Base-by-base conservation (phyloP, 164 flowering plant genomes). In the Tetracentron sinense region DNA sequence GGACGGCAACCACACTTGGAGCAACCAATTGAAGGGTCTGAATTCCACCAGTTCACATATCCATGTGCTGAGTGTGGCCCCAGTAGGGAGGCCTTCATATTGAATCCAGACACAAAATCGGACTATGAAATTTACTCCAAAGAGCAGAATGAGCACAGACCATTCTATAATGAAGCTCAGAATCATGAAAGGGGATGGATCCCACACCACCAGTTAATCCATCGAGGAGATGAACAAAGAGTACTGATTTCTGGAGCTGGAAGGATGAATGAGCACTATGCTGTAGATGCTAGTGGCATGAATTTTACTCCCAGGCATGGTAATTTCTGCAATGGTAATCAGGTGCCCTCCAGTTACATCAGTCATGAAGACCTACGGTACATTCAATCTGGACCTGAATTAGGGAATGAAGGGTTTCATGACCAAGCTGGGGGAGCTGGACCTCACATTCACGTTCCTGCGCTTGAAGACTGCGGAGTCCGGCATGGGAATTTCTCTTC, bases 181-280 rank as follows among this genome's bases (percentile, higher is more conserved):
- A 61, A 44, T 68, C 86, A 79, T 59, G 98, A 90, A 31, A 76
- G 86, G 74, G 90, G 90, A 49, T 80, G 96, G 96, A 58, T 69
- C 50, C 20, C 74, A 54, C 90, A 76, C 46, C 87, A 82, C 56
- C 95, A 78, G 49, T 23, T 81, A 60, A 82, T 63, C 69, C 69
- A 80, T 60, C 81, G 75, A 44, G 73, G 57, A 53, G 98, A 90
- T 53, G 97, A 90, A 56, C 70, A 73, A 26, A 79, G 92, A 62
- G 53, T 64, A 12, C 80, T 75, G 44, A 50, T 78, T 0, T 66
- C 91, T 64, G 88, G 80, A 60, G 64, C 77, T 74, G 85, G 83
- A 66, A 81, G 88, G 62, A 28, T 79, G 58, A 77, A 67, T 54
- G 96, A 87, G 69, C 82, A 71, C 22, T 84, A 81, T 52, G 22